phyloP scores from a whole-genome alignment of 139 green algal genomes.

The Micractinium sp. region DNA sequence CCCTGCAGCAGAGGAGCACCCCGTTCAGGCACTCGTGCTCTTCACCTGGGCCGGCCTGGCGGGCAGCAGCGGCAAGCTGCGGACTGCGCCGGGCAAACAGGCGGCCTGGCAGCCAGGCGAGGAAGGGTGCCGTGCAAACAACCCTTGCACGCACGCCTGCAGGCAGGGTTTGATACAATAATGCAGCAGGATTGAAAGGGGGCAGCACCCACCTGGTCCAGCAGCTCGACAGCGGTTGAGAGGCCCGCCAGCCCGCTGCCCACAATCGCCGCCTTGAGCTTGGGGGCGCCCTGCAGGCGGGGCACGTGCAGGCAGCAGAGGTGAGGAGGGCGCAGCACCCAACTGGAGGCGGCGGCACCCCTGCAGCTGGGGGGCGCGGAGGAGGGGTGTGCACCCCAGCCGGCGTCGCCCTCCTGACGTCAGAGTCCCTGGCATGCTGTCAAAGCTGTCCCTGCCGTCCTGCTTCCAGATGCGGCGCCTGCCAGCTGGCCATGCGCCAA shows the following conservation, averaged over 20 bases:
- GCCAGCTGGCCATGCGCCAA: no score
- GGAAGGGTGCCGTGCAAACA: not conserved
- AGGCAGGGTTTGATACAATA: no score
- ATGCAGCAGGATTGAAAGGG: not conserved
- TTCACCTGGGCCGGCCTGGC: no score
- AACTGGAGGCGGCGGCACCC: not conserved
- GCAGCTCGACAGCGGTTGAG: conserved; percentile 94
- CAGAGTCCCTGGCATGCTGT: no score
- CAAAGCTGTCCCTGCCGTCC: no score
- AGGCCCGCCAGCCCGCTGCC: conserved; percentile 88
- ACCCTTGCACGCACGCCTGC: not conserved
- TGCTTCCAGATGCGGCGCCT: not conserved
- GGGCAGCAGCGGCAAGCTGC: not conserved
- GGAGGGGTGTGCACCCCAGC: not conserved
- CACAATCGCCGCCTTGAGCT: conserved; percentile 89
- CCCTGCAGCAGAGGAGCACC: conserved; percentile 41
- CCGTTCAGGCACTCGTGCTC: not conserved
- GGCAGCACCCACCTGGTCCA: conserved; percentile 85
- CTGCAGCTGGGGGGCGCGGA: not conserved
- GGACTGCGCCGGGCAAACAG: not conserved
- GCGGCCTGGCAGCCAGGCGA: not conserved
- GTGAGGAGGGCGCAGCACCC: not conserved
- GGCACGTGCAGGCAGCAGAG: not conserved
- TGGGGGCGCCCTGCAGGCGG: conserved; percentile 68
- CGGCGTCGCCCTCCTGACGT: not conserved